Evolutionary conservation across 1,139 yeast genomes (phyloP), one percentile per base, ranked within the genome.

Genomic region (Kodamaea derodonti): DNA sequence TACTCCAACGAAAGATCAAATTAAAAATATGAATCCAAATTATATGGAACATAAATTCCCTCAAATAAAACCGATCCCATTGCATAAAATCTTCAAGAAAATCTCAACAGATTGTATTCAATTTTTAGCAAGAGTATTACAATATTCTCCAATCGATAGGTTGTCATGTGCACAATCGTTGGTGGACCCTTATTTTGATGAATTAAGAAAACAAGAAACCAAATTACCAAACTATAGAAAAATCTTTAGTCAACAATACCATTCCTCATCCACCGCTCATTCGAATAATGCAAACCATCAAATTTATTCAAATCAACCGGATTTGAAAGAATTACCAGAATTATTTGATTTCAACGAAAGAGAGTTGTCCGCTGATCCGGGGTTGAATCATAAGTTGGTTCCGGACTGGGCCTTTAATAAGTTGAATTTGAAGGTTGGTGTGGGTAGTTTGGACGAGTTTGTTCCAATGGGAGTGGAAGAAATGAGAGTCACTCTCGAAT

Each of bases 1-100:
- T 10, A 92, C 98, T 1, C 98, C 98, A 12, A 72, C 95, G 15
- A 79, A 85, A 42, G 96, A 88, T 33, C 97, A 92, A 61, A 92
- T 92, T 48, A 76, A 82, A 55, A 78, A 90, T 43, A 92, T 92
- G 98, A 92, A 92, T 61, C 95, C 97, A 39, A 90, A 88, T 61
- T 94, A 92, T 65, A 85, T 87, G 83, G 98, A 92, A 58, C 97
- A 92, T 63, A 85, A 87, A 54, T 92, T 92, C 69, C 98, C 98
- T 2, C 92, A 87, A 50, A 92, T 92, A 54, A 84, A 85, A 58
- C 95, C 97, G 39, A 95, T 92, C 39, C 97, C 97, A 23, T 72
- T 92, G 49, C 63, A 74, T 36, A 84, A 84, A 51, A 92, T 92
- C 22, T 90, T 92, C 64, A 79, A 87, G 49, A 80, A 81, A 47